Conservation (phyloP, 202 grass and related monocot genomes). For the Elaeis oleifera region DNA sequence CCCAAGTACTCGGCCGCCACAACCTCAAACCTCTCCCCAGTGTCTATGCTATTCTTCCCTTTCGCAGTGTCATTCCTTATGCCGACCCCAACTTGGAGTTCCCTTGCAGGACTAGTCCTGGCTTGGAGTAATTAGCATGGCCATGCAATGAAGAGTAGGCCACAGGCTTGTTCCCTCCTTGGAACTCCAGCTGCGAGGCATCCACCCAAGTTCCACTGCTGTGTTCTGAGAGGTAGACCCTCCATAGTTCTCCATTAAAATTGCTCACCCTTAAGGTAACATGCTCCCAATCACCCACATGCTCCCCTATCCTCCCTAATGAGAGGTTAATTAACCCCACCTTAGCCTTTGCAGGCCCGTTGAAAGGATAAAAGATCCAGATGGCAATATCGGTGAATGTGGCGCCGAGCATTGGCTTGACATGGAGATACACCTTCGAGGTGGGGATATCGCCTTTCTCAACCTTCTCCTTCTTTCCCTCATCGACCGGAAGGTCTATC, state of each 20-base stretch:
- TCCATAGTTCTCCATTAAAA: conserved; percentile 51
- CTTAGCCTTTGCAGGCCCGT: conserved; percentile 59
- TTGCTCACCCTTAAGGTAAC: conserved; percentile 77
- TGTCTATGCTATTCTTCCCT: conserved; percentile 39
- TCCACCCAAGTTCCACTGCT: conserved; percentile 53
- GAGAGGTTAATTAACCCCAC: conserved; percentile 33
- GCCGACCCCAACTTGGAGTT: conserved; percentile 42
- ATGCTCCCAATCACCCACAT: conserved; percentile 96
- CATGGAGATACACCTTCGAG: conserved; percentile 54
- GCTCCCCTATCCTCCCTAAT: conserved; percentile 62
- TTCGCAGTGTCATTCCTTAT: conserved; percentile 72
- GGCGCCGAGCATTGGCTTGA: conserved; percentile 69
- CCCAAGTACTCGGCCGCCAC: conserved; percentile 57
- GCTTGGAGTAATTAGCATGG: conserved; percentile 58
- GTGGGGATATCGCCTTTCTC: conserved; percentile 56
- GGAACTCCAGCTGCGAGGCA: conserved; percentile 55
- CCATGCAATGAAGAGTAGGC: conserved; percentile 58
- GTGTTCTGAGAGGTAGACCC: conserved; percentile 64
- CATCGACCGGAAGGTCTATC: conserved; percentile 64
- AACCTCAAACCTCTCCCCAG: conserved; percentile 40
- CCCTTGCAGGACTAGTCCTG: conserved; percentile 61
- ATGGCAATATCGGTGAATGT: conserved; percentile 62
- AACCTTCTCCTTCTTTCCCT: conserved; percentile 25
- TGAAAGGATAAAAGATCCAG: conserved; percentile 91
- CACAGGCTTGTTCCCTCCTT: conserved; percentile 34